Evolutionary conservation across 306 rosid genomes (phyloP), one percentile per base, ranked within the genome.

Genomic region (Prunus mira): DNA sequence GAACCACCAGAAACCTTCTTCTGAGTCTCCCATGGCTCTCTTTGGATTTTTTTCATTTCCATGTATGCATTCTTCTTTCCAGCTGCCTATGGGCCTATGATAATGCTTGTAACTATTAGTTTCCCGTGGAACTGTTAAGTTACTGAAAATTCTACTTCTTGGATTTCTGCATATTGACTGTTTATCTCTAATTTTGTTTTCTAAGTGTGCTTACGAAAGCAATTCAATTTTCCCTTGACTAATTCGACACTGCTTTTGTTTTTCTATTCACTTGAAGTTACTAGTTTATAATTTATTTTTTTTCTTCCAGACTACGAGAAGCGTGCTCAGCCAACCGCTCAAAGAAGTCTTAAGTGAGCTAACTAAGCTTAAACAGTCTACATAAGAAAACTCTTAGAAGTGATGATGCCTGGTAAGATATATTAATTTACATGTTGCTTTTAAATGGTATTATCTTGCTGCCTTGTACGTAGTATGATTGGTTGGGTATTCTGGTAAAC

Each of bases 301-400:
- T 38, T 34, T 45, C 65, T 49, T 84, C 67, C 87, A 94, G 97
- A 78, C 72, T 27, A 89, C 77, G 86, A 89, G 82, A 76, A 86
- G 75, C 71, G 20, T 50, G 69, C 83, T 81, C 61, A 70, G 52
- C 20, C 79, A 81, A 58, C 77, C 90, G 54, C 82, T 94, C 62
- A 85, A 86, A 61, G 84, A 80, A 41, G 85, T 85, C 30, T 45
- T 90, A 74, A 80, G 69, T 11, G 92, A 90, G 81, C 93, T 94
- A 67, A 78, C 84, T 1, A 87, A 82, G 84, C 73, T 87, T 58
- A 94, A 82, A 77, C 71, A 49, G 74, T 28, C 80, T 1, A 65
- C 75, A 32, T 84, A 72, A 81, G 79, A 75, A 74, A 79, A 30
- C 46, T 78, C 81, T 24, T 30, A 3, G 47, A 47, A 69, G 28